Evolutionary conservation across 805 yeast genomes (phyloP).

Genomic region (Zygoascus flipseniorum): DNA sequence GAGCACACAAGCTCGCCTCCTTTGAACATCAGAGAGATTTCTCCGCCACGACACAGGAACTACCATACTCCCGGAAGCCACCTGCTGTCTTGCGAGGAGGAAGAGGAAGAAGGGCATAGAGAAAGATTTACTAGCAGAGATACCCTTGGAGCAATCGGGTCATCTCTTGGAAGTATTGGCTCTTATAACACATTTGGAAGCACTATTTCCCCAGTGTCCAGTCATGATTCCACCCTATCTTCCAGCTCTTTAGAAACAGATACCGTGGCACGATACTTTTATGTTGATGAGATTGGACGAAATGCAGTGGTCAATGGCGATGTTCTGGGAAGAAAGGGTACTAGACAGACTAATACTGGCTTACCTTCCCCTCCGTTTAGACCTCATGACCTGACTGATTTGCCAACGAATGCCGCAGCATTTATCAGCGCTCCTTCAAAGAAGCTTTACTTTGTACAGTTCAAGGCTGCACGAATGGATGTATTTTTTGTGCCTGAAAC

Average conservation of each 20-base stretch:
- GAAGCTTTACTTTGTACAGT: constrained; percentile 54
- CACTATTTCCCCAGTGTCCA: background rate
- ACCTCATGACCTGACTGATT: background rate
- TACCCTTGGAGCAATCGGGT: background rate
- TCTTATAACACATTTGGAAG: background rate
- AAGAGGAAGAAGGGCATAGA: constrained; percentile 1
- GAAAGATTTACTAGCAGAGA: background rate
- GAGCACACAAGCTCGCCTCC: background rate
- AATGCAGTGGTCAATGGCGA: constrained; percentile 4
- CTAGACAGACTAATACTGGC: background rate
- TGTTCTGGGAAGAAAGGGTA: background rate
- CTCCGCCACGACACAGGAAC: background rate
- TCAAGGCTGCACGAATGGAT: constrained; percentile 74
- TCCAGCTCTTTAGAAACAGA: background rate
- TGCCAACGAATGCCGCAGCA: constrained; percentile 2
- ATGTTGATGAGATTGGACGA: constrained; percentile 14
- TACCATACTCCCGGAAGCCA: constrained; percentile 11
- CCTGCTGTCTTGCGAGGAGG: constrained; percentile 13
- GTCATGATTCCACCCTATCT: background rate
- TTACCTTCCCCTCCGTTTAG: constrained; percentile 1
- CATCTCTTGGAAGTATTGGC: background rate
- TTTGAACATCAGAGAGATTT: background rate
- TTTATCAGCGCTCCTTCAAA: constrained; percentile 21
- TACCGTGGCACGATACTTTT: constrained; percentile 8
- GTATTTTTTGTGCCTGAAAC: constrained; percentile 54